These are phyloP conservation scores for Metschnikowia kofuensis DNA, from an alignment of 805 yeast genomes.

Conservation along the genomic window DNA sequence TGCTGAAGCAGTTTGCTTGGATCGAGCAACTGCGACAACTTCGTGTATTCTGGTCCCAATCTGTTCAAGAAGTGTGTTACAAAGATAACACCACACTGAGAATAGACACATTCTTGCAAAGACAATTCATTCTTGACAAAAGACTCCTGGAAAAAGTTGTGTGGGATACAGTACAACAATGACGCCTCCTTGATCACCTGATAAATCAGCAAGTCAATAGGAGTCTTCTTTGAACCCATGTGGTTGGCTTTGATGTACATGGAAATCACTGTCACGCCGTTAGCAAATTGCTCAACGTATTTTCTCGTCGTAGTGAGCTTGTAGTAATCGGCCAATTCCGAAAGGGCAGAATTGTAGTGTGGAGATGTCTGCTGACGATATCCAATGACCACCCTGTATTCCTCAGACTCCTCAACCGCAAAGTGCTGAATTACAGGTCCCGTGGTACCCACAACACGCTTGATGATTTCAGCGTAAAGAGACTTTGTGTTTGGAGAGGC, in stretches of 20 bases:
- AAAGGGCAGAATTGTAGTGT: slow-evolving; percentile 81
- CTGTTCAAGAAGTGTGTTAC: slow-evolving; percentile 94
- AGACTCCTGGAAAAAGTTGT: slow-evolving; percentile 70
- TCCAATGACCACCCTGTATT: slow-evolving; percentile 85
- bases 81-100: slow-evolving; percentile 89
- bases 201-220: slow-evolving; percentile 72
- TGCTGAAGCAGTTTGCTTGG: slow-evolving; percentile 59
- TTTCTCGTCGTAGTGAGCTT: slow-evolving; percentile 81
- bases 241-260: slow-evolving; percentile 59
- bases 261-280: slow-evolving; percentile 83
- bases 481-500: slow-evolving; percentile 78
- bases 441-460: slow-evolving; percentile 64
- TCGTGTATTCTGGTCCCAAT: slow-evolving; percentile 83
- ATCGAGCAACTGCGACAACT: slow-evolving; percentile 63
- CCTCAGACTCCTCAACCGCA: slow-evolving; percentile 74
- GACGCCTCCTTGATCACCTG: slow-evolving; percentile 95
- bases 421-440: slow-evolving; percentile 93
- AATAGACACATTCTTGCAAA: slow-evolving; percentile 90
- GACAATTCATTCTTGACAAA: slow-evolving; percentile 78
- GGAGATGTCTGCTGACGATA: slow-evolving; percentile 82
- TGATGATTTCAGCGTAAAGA: slow-evolving; percentile 69
- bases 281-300: slow-evolving; percentile 90
- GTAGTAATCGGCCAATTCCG: slow-evolving; percentile 85
- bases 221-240: slow-evolving; percentile 30
- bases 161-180: slow-evolving; percentile 85